Percentiles rank a stretch among this genome's conserved stretches.
Evolutionary conservation across 2,329 filamentous ascomycete genomes (phyloP).

Genomic region (Huntiella omanensis): DNA sequence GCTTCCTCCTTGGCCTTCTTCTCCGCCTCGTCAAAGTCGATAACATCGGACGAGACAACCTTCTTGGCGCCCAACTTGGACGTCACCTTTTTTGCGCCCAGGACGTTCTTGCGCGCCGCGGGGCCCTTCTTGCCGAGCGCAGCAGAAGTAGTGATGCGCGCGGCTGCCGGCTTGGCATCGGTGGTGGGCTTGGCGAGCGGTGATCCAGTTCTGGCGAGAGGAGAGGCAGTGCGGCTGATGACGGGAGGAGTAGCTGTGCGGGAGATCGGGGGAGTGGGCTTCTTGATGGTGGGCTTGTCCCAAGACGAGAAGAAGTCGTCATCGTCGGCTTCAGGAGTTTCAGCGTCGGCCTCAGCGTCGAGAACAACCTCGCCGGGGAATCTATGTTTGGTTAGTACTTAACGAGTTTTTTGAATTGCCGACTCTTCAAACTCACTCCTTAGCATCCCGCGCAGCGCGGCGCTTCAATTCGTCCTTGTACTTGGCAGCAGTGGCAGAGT

Average conservation of each 20-base stretch:
- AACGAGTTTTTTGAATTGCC: neutral
- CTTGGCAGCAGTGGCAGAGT: constrained; percentile 77
- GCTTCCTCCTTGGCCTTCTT: constrained; percentile 95
- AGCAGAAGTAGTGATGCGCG: constrained; percentile 56
- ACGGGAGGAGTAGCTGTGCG: constrained; percentile 73
- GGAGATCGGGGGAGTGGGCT: constrained; percentile 81
- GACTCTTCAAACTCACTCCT: constrained; percentile 42
- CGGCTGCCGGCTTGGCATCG: constrained; percentile 37
- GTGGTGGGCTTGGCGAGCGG: constrained; percentile 49
- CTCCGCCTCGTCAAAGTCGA: constrained; percentile 96
- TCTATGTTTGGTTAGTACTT: constrained; percentile 25
- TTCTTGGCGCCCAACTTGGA: constrained; percentile 89
- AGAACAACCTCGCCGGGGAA: constrained; percentile 74
- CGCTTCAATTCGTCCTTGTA: constrained; percentile 95
- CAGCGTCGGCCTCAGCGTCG: constrained; percentile 46
- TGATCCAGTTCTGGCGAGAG: constrained; percentile 74
- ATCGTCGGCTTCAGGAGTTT: constrained; percentile 71
- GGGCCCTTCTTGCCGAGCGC: constrained; percentile 58
- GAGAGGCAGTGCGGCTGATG: constrained; percentile 66
- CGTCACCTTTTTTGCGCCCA: constrained; percentile 61
- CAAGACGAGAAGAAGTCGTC: constrained; percentile 98
- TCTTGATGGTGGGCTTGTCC: constrained; percentile 93
- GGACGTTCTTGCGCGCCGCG: constrained; percentile 68
- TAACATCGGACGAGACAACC: constrained; percentile 47
- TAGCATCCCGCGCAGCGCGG: constrained; percentile 63